These are phyloP conservation scores for Eucalyptus cloeziana DNA, from an alignment of 345 rosid species.

Conservation along the genomic window DNA sequence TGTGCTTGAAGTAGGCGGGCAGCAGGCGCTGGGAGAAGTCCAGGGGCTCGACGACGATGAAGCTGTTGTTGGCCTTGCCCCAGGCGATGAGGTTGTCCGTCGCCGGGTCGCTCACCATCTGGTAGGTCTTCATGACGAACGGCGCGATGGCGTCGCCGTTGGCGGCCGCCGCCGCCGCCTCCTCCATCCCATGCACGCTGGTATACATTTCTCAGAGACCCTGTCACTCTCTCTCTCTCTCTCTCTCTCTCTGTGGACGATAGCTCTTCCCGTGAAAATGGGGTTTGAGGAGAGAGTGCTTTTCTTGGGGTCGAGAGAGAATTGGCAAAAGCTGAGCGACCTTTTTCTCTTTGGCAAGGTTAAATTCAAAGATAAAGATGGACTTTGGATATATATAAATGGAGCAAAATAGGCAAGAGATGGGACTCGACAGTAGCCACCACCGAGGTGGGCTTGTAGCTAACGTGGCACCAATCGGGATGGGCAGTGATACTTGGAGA, in stretches of 20 bases:
- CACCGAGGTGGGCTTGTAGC: neutral
- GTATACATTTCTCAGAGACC: neutral
- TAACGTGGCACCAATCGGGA: slow-evolving; percentile 18
- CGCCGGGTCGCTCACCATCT: slow-evolving; percentile 79
- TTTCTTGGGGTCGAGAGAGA: neutral
- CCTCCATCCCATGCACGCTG: neutral
- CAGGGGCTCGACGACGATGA: slow-evolving; percentile 74
- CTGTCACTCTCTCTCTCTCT: neutral
- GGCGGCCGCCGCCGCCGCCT: slow-evolving; percentile 17
- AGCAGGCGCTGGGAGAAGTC: slow-evolving; percentile 71
- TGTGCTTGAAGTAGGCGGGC: slow-evolving; percentile 92
- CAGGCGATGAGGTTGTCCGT: slow-evolving; percentile 76
- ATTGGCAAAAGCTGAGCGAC: neutral
- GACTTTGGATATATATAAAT: neutral
- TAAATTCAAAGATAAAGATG: neutral
- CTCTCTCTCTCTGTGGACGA: neutral
- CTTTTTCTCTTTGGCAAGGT: neutral
- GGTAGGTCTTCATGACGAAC: slow-evolving; percentile 76
- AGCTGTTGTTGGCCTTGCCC: slow-evolving; percentile 75
- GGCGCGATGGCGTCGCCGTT: slow-evolving; percentile 42
- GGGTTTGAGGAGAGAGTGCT: neutral
- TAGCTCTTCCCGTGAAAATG: neutral
- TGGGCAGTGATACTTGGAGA: slow-evolving; percentile 11
- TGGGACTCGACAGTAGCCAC: neutral
- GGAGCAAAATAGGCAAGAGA: neutral